phyloP scores from a whole-genome alignment of 352 stramenopile genomes.

The Globisporangium irregulare region DNA sequence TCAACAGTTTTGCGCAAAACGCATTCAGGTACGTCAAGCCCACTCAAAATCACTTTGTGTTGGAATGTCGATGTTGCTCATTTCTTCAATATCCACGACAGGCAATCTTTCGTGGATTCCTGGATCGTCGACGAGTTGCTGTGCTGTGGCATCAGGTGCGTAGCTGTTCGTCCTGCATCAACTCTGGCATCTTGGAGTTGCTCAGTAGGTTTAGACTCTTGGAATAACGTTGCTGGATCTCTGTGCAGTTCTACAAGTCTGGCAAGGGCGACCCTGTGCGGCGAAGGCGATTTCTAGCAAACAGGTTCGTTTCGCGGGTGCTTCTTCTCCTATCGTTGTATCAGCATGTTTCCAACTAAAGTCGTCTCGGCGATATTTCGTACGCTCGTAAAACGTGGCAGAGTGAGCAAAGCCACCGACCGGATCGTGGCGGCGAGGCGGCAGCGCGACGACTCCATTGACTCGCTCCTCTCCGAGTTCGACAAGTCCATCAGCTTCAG shows the following conservation, averaged over 20 bases:
- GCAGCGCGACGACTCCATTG: conserved; percentile 74
- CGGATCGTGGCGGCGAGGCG: conserved; percentile 57
- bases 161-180: neutral
- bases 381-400: conserved; percentile 3
- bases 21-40: conserved; percentile 44
- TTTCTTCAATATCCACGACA: conserved; percentile 9
- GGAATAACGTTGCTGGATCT: neutral
- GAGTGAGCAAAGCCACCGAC: conserved; percentile 55
- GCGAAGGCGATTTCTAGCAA: conserved; percentile 61
- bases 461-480: conserved; percentile 75
- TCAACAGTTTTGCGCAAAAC: conserved; percentile 45
- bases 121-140: conserved; percentile 21
- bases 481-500: conserved; percentile 66
- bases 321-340: neutral
- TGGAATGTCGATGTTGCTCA: too few relatives aligned
- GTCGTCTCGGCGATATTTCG: neutral
- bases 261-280: conserved; percentile 54
- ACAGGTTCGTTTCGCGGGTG: conserved; percentile 29
- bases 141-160: conserved; percentile 34
- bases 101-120: conserved; percentile 34
- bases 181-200: neutral
- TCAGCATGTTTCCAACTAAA: neutral
- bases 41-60: neutral
- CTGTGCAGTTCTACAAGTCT: conserved; percentile 56
- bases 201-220: neutral